Conservation (phyloP, 176 grass and related monocot genomes). For the Oryza glumipatula region DNA sequence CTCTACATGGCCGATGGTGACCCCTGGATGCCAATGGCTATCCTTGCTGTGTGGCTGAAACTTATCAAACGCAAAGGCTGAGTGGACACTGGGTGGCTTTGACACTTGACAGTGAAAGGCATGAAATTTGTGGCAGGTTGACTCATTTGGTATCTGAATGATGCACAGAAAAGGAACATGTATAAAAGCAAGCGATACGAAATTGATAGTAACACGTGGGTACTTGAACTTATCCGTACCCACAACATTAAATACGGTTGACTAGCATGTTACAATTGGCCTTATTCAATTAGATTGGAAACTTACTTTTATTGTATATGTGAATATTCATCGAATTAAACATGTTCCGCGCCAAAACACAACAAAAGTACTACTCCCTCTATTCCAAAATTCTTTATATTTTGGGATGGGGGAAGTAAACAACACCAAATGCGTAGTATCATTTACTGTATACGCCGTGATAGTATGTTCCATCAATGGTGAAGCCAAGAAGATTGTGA, state of each 20-base stretch:
- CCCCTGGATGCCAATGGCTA: background rate
- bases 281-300: background rate
- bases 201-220: background rate
- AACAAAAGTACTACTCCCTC: too few relatives aligned
- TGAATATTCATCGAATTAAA: background rate
- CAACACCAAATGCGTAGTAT: too few relatives aligned
- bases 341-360: background rate
- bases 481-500: too few relatives aligned
- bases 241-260: background rate
- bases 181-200: background rate
- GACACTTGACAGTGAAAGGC: slow-evolving; percentile 11
- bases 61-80: background rate
- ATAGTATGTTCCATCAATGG: too few relatives aligned
- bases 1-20: slow-evolving; percentile 23
- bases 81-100: background rate
- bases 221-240: background rate
- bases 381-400: too few relatives aligned
- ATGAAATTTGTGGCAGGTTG: background rate
- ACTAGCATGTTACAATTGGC: rapidly evolving
- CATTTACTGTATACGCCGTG: too few relatives aligned
- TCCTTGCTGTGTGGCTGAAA: slow-evolving; percentile 23
- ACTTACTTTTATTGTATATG: background rate
- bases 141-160: background rate
- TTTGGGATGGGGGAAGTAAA: too few relatives aligned
- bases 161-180: background rate